phyloP scores from a whole-genome alignment of 371 early-diverging fungal genomes.

The Homolaphlyctis polyrhiza region DNA sequence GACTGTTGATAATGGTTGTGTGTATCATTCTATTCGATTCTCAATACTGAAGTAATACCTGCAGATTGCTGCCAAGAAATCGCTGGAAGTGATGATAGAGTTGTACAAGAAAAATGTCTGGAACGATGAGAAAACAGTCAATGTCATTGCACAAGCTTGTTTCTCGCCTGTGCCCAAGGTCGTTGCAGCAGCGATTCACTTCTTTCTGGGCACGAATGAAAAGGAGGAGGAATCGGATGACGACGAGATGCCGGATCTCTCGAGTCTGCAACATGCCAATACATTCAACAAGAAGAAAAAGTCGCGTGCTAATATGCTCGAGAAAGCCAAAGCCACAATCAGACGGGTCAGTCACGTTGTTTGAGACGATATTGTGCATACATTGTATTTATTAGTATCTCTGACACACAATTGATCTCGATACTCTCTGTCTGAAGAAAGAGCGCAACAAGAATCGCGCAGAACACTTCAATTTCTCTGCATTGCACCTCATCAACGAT shows the following conservation, averaged over 20 bases:
- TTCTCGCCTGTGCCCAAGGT: conserved; percentile 86
- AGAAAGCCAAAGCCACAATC: conserved; percentile 64
- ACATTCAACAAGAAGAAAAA: conserved; percentile 80
- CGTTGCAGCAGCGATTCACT: conserved; percentile 86
- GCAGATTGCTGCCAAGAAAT: conserved; percentile 83
- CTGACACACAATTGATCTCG: not conserved
- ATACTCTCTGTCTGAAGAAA: conserved; percentile 23
- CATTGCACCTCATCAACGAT: conserved; percentile 88
- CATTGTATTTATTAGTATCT: not conserved
- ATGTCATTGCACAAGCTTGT: conserved; percentile 94
- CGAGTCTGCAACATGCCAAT: conserved; percentile 67
- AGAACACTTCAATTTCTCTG: conserved; percentile 84
- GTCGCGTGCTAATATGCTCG: conserved; percentile 65
- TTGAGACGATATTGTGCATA: not conserved
- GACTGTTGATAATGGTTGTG: not conserved
- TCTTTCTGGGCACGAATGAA: conserved; percentile 73
- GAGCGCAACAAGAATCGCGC: conserved; percentile 59
- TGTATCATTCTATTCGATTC: too few relatives aligned
- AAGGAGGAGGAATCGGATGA: conserved; percentile 61
- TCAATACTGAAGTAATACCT: not conserved
- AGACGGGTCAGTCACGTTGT: conserved; percentile 47
- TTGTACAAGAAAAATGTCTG: conserved; percentile 92
- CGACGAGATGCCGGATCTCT: conserved; percentile 54
- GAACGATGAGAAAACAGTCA: conserved; percentile 96
- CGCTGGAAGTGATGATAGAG: conserved; percentile 92